Evolutionary conservation across 139 green algal genomes (phyloP).

Genomic region (Chlamydomonas sp.): DNA sequence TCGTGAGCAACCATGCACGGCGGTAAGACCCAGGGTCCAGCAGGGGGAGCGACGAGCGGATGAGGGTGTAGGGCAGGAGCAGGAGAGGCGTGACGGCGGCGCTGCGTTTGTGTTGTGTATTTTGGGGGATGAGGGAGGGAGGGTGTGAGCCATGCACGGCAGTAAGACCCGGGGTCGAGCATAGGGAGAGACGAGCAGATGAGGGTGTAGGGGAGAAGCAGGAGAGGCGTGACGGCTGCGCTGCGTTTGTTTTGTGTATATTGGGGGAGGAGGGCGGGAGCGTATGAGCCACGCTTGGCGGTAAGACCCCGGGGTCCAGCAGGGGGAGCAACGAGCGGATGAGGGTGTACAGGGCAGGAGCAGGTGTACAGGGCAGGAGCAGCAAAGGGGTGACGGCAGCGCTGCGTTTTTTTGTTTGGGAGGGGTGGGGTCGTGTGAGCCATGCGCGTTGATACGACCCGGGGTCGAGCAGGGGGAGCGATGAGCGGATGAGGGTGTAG

Average conservation of each 20-base stretch:
- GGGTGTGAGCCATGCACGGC: conserved; percentile 55
- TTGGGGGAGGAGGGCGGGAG: too few relatives aligned
- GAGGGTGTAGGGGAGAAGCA: conserved; percentile 33
- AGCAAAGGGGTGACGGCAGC: conserved; percentile 29
- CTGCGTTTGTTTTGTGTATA: too few relatives aligned
- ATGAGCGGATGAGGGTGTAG: conserved; percentile 34
- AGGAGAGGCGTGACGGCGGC: conserved; percentile 29
- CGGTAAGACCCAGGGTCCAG: conserved; percentile 43
- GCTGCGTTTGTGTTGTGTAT: too few relatives aligned
- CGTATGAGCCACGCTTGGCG: conserved; percentile 54
- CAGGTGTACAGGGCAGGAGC: conserved; percentile 25
- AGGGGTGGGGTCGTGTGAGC: too few relatives aligned
- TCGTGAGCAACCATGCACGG: conserved; percentile 49
- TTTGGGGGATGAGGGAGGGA: too few relatives aligned
- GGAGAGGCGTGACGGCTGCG: conserved; percentile 23
- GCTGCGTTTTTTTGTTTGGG: too few relatives aligned
- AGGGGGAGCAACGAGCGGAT: conserved; percentile 43
- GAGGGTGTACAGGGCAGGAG: too few relatives aligned
- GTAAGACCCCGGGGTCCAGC: conserved; percentile 42
- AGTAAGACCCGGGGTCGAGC: conserved; percentile 41
- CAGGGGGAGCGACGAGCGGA: conserved; percentile 42
- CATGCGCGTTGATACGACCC: conserved; percentile 46
- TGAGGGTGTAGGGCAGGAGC: conserved; percentile 30
- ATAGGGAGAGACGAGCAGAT: conserved; percentile 43
- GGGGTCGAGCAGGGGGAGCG: conserved; percentile 39